These are phyloP conservation scores for Polytrichum formosum DNA, from an alignment of 225 moss, liverwort and hornwort genomes.

Conservation along the genomic window DNA sequence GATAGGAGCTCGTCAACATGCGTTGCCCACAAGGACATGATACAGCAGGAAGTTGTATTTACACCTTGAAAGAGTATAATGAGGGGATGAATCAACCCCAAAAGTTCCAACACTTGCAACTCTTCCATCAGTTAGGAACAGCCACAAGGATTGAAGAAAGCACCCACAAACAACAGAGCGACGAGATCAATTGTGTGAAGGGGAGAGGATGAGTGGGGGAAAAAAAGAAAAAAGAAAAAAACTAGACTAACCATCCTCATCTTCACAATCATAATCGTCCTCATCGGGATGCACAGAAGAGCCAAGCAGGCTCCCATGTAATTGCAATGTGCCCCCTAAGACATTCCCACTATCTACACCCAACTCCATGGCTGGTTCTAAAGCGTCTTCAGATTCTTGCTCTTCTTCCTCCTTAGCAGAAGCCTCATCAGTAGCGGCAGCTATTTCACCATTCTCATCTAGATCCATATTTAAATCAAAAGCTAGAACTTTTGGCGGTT, in stretches of 20 bases:
- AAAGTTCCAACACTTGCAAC: constrained; percentile 29
- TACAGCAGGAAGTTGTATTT: constrained; percentile 26
- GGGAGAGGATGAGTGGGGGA: constrained; percentile 5
- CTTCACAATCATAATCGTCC: constrained; percentile 99
- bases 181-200: neutral
- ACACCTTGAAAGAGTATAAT: constrained; percentile 37
- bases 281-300: constrained; percentile 84
- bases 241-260: constrained; percentile 82
- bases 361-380: constrained; percentile 17
- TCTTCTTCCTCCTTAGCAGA: constrained; percentile 71
- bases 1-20: no score
- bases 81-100: constrained; percentile 66
- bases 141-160: constrained; percentile 52
- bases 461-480: constrained; percentile 93
- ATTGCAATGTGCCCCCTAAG: constrained; percentile 62
- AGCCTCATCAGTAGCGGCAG: constrained; percentile 58
- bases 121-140: constrained; percentile 26
- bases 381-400: constrained; percentile 50
- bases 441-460: constrained; percentile 95
- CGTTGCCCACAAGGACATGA: neutral
- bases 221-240: constrained; percentile 15
- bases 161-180: constrained; percentile 14
- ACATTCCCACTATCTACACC: constrained; percentile 82
- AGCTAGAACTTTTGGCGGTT: constrained; percentile 60
- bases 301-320: constrained; percentile 65